Evolutionary conservation across 768 basidiomycete species (phyloP).

Genomic region (Mrakia gelida): DNA sequence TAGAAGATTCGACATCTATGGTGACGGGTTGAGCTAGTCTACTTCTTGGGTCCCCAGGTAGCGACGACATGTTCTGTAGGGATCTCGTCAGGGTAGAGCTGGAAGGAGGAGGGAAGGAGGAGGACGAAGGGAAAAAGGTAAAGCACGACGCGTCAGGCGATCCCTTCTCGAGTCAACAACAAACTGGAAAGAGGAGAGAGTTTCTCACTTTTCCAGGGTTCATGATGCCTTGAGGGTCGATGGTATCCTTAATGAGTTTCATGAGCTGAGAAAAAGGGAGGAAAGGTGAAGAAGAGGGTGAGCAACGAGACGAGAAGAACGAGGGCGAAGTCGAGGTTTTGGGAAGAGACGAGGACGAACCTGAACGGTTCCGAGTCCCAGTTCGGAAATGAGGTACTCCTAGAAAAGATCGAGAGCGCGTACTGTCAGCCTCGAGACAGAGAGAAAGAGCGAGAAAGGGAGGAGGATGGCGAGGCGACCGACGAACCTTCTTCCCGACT

Average conservation of each 20-base stretch:
- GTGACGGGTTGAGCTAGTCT: not conserved
- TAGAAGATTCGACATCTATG: not conserved
- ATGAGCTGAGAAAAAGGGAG: slow-evolving; percentile 53
- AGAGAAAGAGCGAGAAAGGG: too few relatives aligned
- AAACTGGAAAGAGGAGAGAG: not conserved
- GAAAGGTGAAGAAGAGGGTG: not conserved
- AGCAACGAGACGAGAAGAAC: not conserved
- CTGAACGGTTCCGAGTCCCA: slow-evolving; percentile 71
- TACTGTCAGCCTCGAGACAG: not conserved
- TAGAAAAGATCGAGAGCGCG: not conserved
- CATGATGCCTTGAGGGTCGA: slow-evolving; percentile 35
- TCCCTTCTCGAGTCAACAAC: too few relatives aligned
- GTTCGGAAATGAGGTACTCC: slow-evolving; percentile 71
- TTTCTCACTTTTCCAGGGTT: slow-evolving; percentile 23
- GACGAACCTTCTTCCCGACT: slow-evolving; percentile 61
- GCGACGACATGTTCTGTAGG: slow-evolving; percentile 22
- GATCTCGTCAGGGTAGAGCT: slow-evolving; percentile 27
- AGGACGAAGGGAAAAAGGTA: not conserved
- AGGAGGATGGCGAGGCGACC: too few relatives aligned
- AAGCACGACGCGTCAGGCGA: not conserved
- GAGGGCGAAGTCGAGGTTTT: not conserved
- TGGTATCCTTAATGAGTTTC: slow-evolving; percentile 70
- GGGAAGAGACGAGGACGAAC: not conserved
- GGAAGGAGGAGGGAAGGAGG: not conserved
- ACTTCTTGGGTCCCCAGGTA: slow-evolving; percentile 1